Evolutionary conservation across 208 protist genomes (phyloP), one percentile per base, ranked within the genome.

Genomic region (Wallacemonas rigidus): DNA sequence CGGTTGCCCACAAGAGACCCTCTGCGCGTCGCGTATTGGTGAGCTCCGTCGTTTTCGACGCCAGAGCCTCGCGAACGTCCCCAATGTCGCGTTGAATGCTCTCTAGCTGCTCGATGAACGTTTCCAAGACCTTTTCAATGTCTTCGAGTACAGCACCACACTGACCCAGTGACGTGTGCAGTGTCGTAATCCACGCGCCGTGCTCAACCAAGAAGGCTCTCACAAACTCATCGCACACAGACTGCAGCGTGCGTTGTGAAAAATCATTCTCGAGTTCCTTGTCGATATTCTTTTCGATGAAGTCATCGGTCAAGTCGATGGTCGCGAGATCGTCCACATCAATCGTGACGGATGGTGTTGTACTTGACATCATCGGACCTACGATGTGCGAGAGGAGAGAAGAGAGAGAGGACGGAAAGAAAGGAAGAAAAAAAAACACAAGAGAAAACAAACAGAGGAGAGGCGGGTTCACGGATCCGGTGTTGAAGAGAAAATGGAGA

Each of bases 41-140:
- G 12, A 94, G 81, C 62, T 80, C 63, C 11, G 87, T 67, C 0
- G 81, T 80, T 17, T 82, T 87, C 15, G 69, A 65, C 15, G 83
- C 77, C 12, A 94, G 83, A 26, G 81, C 62, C 44, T 89, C 80
- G 7, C 87, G 77, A 9, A 96, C 88, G 51, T 96, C 83, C 3
- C 86, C 87, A 77, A 96, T 93, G 15, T 94, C 91, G 9, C 77
- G 45, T 64, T 91, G 85, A 40, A 89, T 90, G 39, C 71, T 65
- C 53, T 82, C 77, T 1, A 96, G 76, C 57, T 86, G 85, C 40
- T 77, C 58, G 67, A 94, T 90, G 64, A 94, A 96, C 6, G 61
- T 69, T 67, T 83, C 70, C 44, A 96, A 78, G 43, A 94, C 80
- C 7, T 76, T 67, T 69, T 93, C 88, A 72, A 93, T 91, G 50